Evolutionary conservation across 2,329 filamentous ascomycete species (phyloP).

Genomic region (Aspergillus clavatus): DNA sequence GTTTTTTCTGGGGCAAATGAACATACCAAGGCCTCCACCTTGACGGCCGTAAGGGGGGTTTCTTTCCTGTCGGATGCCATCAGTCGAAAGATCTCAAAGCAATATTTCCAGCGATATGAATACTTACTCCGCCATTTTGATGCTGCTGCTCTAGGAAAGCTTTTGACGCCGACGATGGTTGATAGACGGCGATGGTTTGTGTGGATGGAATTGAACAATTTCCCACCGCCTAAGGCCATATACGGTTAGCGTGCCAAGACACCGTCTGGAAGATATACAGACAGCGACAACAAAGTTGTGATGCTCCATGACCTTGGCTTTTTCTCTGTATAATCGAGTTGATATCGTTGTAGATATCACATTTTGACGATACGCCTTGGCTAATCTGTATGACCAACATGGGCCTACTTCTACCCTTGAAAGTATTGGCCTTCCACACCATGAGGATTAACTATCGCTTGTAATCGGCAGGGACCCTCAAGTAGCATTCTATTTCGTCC

Average conservation of each 20-base stretch:
- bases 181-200: conserved; percentile 24
- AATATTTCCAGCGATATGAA: neutral
- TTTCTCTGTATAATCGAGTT: neutral
- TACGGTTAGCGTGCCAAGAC: conserved; percentile 26
- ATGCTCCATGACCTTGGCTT: neutral
- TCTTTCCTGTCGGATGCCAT: conserved; percentile 51
- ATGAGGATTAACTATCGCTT: neutral
- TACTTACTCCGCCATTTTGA: conserved; percentile 32
- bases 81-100: conserved; percentile 7
- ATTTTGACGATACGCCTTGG: neutral
- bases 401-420: too few species aligned
- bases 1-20: conserved; percentile 29
- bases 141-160: conserved; percentile 18
- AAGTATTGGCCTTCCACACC: neutral
- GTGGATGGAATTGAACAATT: conserved; percentile 31
- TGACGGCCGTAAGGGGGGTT: conserved; percentile 74
- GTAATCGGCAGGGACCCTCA: neutral
- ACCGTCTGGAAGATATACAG: neutral
- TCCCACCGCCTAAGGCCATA: conserved; percentile 22
- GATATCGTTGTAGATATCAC: neutral
- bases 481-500: neutral
- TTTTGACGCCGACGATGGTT: conserved; percentile 16
- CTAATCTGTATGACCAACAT: neutral
- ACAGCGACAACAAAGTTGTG: neutral
- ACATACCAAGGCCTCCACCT: conserved; percentile 88